Percentiles rank a stretch among this genome's conserved stretches.
Evolutionary conservation across 257 asterid genomes (phyloP).

Genomic region (Scutellaria baicalensis): DNA sequence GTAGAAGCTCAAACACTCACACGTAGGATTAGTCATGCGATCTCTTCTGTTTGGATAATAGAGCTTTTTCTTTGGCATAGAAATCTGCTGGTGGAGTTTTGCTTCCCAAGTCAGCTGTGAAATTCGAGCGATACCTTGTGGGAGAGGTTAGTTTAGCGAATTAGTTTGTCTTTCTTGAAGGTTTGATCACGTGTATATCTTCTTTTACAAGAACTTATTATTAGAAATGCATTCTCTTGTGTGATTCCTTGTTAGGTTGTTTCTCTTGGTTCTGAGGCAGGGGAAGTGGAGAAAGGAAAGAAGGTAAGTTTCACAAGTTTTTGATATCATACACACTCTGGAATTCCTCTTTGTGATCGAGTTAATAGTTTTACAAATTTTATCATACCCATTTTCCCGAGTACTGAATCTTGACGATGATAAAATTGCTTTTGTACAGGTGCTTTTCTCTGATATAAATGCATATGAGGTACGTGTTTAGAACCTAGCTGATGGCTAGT

Average conservation of each 20-base stretch:
- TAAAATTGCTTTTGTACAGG: conserved; percentile 45
- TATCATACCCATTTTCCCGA: background rate
- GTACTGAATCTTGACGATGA: background rate
- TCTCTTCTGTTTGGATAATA: conserved; percentile 9
- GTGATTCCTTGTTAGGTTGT: conserved; percentile 45
- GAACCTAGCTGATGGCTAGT: background rate
- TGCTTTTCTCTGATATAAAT: conserved; percentile 77
- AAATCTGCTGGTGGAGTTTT: conserved; percentile 95
- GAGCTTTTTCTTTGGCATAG: conserved; percentile 25
- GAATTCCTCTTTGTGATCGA: background rate
- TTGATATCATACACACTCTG: background rate
- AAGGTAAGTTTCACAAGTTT: conserved; percentile 37
- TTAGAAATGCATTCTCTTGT: background rate
- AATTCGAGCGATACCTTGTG: conserved; percentile 76
- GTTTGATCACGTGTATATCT: background rate
- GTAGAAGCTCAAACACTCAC: background rate
- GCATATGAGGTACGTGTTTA: conserved; percentile 69
- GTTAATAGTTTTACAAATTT: background rate
- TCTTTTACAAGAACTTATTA: background rate
- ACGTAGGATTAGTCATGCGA: background rate
- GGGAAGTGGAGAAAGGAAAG: conserved; percentile 59
- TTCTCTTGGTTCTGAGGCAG: conserved; percentile 67
- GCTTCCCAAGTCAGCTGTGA: conserved; percentile 88
- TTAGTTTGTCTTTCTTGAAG: background rate
- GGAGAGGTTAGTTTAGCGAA: conserved; percentile 65